phyloP scores from a whole-genome alignment of 225 moss, liverwort and hornwort genomes.

The Physcomitrellopsis africana region DNA sequence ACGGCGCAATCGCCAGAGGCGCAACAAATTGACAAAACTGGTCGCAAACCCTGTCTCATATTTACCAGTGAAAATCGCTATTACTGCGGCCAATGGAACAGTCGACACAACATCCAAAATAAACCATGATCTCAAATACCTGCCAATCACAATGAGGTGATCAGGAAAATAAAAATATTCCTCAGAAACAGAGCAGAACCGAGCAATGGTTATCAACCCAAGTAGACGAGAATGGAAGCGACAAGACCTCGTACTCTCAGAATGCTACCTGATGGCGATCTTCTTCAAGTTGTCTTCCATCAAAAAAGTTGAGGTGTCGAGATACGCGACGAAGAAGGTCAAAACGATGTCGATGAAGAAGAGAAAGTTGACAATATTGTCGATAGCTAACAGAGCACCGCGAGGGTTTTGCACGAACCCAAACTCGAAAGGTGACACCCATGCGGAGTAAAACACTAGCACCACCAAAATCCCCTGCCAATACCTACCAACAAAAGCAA shows the following conservation, averaged over 20 bases:
- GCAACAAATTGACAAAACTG: constrained; percentile 75
- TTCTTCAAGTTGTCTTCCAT: constrained; percentile 59
- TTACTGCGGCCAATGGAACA: constrained; percentile 60
- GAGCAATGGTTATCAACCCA: neutral
- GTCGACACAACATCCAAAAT: constrained; percentile 85
- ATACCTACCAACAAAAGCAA: constrained; percentile 37
- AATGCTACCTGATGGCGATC: constrained; percentile 64
- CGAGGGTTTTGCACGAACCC: constrained; percentile 66
- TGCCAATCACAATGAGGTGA: constrained; percentile 30
- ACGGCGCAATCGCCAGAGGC: constrained; percentile 92
- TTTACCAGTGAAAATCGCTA: constrained; percentile 69
- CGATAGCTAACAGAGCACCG: constrained; percentile 48
- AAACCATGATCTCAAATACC: constrained; percentile 89
- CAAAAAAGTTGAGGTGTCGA: constrained; percentile 70
- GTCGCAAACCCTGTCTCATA: constrained; percentile 69
- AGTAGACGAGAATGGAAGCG: neutral
- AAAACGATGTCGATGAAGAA: constrained; percentile 79
- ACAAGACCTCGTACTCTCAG: neutral
- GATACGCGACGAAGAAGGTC: constrained; percentile 91
- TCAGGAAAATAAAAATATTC: neutral
- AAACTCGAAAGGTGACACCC: constrained; percentile 88
- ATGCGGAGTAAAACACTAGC: constrained; percentile 83
- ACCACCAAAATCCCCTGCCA: constrained; percentile 60
- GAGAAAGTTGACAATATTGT: constrained; percentile 75
- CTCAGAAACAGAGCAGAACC: neutral